Evolutionary conservation across 169 alveolate species (phyloP).

Genomic region (Plasmodium berghei): DNA sequence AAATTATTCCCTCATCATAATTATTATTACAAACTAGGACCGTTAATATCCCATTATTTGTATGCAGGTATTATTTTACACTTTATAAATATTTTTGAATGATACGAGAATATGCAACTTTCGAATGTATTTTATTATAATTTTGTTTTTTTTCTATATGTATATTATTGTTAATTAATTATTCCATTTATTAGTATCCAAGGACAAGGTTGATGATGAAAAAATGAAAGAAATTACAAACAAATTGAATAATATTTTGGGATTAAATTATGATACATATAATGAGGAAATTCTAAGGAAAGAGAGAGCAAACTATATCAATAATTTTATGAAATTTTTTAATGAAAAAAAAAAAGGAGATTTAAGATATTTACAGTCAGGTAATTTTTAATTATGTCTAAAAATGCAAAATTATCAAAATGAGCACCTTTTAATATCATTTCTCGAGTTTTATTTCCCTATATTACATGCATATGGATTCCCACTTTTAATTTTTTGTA

Average conservation of each 20-base stretch:
- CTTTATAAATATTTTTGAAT: not conserved
- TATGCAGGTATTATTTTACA: slow-evolving; percentile 24
- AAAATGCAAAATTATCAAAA: not conserved
- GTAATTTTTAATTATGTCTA: slow-evolving; percentile 3
- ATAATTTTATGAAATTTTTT: slow-evolving; percentile 31
- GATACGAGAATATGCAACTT: not conserved
- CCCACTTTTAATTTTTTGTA: not conserved
- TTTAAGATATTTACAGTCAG: slow-evolving; percentile 59
- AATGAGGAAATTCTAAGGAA: slow-evolving; percentile 14
- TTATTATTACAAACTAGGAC: slow-evolving; percentile 52
- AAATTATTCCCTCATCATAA: slow-evolving; percentile 63
- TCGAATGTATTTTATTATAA: not conserved
- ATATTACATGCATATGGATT: not conserved
- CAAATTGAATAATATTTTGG: slow-evolving; percentile 26
- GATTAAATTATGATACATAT: slow-evolving; percentile 23
- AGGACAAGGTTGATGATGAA: slow-evolving; percentile 22
- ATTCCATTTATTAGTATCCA: slow-evolving; percentile 9
- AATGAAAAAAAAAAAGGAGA: slow-evolving; percentile 55
- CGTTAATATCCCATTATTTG: slow-evolving; percentile 51
- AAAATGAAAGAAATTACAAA: slow-evolving; percentile 18
- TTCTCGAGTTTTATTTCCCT: too few species aligned
- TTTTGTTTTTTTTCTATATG: too few species aligned
- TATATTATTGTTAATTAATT: too few species aligned
- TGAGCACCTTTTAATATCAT: not conserved
- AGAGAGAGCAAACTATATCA: slow-evolving; percentile 34